These are phyloP conservation scores for Penicillium paxilli DNA, from an alignment of 495 filamentous ascomycete species.

Conservation along the genomic window DNA sequence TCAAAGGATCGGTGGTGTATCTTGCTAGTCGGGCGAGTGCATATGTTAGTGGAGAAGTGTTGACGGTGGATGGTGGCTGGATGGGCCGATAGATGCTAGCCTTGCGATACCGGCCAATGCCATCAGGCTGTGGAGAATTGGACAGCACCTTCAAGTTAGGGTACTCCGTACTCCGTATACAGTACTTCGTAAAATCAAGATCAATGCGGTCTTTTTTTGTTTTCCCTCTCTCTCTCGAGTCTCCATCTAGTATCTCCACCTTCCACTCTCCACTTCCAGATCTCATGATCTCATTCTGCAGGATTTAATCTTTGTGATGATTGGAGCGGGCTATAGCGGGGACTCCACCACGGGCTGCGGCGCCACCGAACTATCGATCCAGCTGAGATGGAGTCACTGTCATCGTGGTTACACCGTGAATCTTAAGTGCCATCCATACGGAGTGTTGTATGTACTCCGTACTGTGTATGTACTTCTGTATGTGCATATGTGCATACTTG, in stretches of 20 bases:
- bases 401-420: neutral
- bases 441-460: too few relatives aligned
- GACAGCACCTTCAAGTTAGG: too few relatives aligned
- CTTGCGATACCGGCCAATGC: too few relatives aligned
- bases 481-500: too few relatives aligned
- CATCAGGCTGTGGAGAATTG: too few relatives aligned
- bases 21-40: slow-evolving; percentile 56
- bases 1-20: slow-evolving; percentile 39
- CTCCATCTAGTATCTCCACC: neutral
- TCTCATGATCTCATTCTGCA: slow-evolving; percentile 18
- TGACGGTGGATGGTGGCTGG: slow-evolving; percentile 87
- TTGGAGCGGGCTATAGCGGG: neutral
- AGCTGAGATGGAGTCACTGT: neutral
- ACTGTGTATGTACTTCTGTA: too few relatives aligned
- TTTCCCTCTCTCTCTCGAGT: neutral
- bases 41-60: slow-evolving; percentile 78
- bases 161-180: neutral
- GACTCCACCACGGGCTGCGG: slow-evolving; percentile 4
- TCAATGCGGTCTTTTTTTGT: neutral
- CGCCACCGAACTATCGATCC: slow-evolving; percentile 2
- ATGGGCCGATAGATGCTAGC: slow-evolving; percentile 67
- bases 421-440: too few relatives aligned
- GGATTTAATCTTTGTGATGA: neutral
- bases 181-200: neutral
- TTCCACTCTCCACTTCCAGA: neutral